These are phyloP conservation scores for Caryocar brasiliense DNA, from an alignment of 441 rosid species.

Conservation along the genomic window DNA sequence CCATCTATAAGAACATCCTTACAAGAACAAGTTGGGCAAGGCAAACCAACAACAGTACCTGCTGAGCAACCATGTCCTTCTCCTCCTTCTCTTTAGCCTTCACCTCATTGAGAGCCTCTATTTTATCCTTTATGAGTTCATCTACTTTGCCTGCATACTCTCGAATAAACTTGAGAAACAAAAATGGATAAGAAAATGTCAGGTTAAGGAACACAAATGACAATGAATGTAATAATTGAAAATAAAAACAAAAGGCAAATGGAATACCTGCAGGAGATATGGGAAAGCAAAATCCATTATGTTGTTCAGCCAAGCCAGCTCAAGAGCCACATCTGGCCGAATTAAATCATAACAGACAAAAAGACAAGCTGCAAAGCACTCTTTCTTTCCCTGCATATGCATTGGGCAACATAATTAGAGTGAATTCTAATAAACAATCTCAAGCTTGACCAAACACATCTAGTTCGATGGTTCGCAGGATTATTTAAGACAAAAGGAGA, in stretches of 20 bases:
- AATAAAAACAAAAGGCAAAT: background rate
- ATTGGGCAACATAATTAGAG: background rate
- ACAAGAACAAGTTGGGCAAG: no score
- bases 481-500: no score
- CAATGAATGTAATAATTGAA: background rate
- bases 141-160: slow-evolving; percentile 93
- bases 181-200: background rate
- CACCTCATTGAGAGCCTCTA: slow-evolving; percentile 66
- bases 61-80: slow-evolving; percentile 83
- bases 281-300: slow-evolving; percentile 97
- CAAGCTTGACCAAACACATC: no score
- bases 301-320: slow-evolving; percentile 90
- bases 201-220: background rate
- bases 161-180: slow-evolving; percentile 60
- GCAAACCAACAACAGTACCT: slow-evolving; percentile 37
- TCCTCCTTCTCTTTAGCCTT: slow-evolving; percentile 89
- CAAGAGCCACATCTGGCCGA: slow-evolving; percentile 80
- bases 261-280: slow-evolving; percentile 70
- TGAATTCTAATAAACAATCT: background rate
- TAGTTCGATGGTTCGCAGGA: no score
- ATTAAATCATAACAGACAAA: slow-evolving; percentile 91
- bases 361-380: slow-evolving; percentile 93
- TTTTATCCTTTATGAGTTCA: slow-evolving; percentile 77
- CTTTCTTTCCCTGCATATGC: slow-evolving; percentile 75
- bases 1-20: background rate